phyloP scores from a whole-genome alignment of 345 rosid species.

The Raphanus sativus region DNA sequence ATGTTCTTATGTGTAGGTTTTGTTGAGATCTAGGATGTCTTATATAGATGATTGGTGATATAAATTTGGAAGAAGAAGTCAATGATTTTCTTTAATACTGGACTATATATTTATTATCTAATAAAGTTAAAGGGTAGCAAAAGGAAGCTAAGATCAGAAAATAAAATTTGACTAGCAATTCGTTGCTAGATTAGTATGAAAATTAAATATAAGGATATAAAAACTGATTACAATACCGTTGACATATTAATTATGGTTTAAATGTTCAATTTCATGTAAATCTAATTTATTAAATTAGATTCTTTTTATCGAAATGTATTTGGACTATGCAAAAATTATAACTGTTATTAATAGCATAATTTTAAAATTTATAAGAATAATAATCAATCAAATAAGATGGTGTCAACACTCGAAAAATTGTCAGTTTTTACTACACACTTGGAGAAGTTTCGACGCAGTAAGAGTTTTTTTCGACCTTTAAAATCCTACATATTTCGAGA shows the following conservation, averaged over 20 bases:
- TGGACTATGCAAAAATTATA: too few species aligned
- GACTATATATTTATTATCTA: neutral
- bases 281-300: too few species aligned
- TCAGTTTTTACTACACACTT: too few species aligned
- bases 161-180: neutral
- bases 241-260: neutral
- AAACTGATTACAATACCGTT: neutral
- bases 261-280: too few species aligned
- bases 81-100: neutral
- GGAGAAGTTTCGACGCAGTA: too few species aligned
- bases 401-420: too few species aligned
- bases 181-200: neutral
- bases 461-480: too few species aligned
- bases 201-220: neutral
- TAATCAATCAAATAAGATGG: too few species aligned
- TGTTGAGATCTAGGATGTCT: neutral
- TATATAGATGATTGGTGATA: constrained; percentile 6
- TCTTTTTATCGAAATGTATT: too few species aligned
- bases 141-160: neutral
- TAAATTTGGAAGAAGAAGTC: neutral
- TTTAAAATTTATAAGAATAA: too few species aligned
- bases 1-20: neutral
- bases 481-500: too few species aligned
- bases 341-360: too few species aligned
- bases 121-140: neutral